Evolutionary conservation across 1,284 basidiomycete genomes (phyloP).

Genomic region (Ceratobasidium papillatum): DNA sequence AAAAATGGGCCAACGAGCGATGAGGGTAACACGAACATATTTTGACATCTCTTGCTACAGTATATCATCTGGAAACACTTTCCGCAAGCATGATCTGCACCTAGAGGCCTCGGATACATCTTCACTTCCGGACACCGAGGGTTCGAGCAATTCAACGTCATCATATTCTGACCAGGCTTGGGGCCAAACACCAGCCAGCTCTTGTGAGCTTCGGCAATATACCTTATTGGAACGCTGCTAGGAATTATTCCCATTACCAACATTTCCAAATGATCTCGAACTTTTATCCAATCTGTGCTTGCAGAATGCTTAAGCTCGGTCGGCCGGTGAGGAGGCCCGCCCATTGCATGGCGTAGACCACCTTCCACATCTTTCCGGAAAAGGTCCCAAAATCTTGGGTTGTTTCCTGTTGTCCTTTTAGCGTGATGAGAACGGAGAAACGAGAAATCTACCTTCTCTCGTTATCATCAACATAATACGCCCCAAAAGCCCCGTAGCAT

Average conservation of each 20-base stretch:
- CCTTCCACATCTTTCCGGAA: background rate
- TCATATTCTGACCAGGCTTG: no score
- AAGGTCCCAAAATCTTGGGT: background rate
- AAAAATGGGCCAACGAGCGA: background rate
- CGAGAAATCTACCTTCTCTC: conserved; percentile 2
- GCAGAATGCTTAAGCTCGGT: background rate
- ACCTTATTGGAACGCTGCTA: background rate
- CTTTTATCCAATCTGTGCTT: background rate
- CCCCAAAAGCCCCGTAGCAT: background rate
- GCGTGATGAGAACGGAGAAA: no score
- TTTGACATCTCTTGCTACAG: conserved; percentile 3
- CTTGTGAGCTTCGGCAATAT: background rate
- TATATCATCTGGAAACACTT: background rate
- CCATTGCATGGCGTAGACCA: background rate
- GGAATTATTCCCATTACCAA: background rate
- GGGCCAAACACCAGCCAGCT: no score
- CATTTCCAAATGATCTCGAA: background rate
- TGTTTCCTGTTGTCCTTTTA: background rate
- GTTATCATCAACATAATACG: conserved; percentile 7
- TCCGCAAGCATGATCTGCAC: background rate
- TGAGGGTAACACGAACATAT: background rate
- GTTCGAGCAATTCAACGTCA: background rate
- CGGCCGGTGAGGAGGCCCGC: background rate
- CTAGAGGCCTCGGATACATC: background rate
- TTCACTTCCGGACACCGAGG: background rate